Percentiles rank a stretch among this genome's conserved stretches.
Conservation (phyloP, 306 rosid species). For the Quercus gilva region DNA sequence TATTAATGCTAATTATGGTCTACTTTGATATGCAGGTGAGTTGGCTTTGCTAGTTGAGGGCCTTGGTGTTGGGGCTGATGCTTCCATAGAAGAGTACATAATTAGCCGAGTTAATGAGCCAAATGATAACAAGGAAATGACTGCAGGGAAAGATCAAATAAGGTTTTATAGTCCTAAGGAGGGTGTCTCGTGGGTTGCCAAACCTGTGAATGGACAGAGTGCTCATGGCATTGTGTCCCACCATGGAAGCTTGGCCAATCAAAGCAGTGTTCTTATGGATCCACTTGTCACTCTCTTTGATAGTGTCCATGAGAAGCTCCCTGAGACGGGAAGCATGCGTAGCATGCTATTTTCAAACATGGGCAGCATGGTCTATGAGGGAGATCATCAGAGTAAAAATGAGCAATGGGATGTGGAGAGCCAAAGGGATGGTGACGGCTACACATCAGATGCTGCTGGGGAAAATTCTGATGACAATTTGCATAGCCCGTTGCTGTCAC, state of each 20-base stretch:
- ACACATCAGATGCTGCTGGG: slow-evolving; percentile 59
- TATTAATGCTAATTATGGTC: no score
- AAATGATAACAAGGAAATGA: slow-evolving; percentile 51
- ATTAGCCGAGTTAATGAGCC: slow-evolving; percentile 68
- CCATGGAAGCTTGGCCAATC: slow-evolving; percentile 74
- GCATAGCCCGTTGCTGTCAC: slow-evolving; percentile 79
- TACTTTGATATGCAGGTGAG: slow-evolving; percentile 62
- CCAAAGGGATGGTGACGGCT: slow-evolving; percentile 78
- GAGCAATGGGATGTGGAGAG: slow-evolving; percentile 97
- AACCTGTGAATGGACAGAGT: slow-evolving; percentile 71
- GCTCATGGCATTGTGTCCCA: slow-evolving; percentile 57
- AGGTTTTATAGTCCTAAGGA: slow-evolving; percentile 71
- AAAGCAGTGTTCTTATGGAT: slow-evolving; percentile 53
- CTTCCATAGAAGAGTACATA: slow-evolving; percentile 78
- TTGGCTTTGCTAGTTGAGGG: slow-evolving; percentile 98
- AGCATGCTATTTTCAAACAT: slow-evolving; percentile 88
- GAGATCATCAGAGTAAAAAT: slow-evolving; percentile 69
- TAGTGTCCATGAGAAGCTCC: slow-evolving; percentile 81
- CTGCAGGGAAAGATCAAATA: slow-evolving; percentile 53
- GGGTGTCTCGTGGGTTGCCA: slow-evolving; percentile 89
- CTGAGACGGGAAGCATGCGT: slow-evolving; percentile 80
- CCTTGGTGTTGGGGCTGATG: slow-evolving; percentile 78
- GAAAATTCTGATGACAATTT: slow-evolving; percentile 77
- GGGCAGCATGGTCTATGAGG: slow-evolving; percentile 93
- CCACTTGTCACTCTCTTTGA: slow-evolving; percentile 91